phyloP scores from a whole-genome alignment of 208 protist genomes.

The Porcisia hertigi region DNA sequence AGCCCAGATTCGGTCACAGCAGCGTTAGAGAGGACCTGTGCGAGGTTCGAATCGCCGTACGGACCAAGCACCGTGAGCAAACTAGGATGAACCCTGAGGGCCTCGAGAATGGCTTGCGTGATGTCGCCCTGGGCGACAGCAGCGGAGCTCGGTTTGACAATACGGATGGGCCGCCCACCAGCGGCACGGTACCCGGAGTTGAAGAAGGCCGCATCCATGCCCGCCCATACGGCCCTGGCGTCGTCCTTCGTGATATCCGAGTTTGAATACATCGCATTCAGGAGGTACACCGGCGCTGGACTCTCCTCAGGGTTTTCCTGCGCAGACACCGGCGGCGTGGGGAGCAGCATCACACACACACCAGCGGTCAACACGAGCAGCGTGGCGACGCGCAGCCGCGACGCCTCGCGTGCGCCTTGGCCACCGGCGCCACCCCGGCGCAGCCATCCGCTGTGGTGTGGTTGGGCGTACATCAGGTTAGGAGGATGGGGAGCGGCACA shows the following conservation, averaged over 20 bases:
- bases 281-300: slow-evolving; percentile 21
- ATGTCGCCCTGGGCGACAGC: not conserved
- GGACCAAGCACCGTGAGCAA: slow-evolving; percentile 32
- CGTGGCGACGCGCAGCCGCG: too few relatives aligned
- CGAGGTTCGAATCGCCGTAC: slow-evolving; percentile 22
- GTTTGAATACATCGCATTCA: slow-evolving; percentile 17
- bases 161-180: slow-evolving; percentile 14
- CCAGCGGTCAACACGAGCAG: too few relatives aligned
- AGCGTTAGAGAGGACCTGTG: slow-evolving; percentile 6
- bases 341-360: too few relatives aligned
- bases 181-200: slow-evolving; percentile 9
- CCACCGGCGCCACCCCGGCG: too few relatives aligned
- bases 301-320: too few relatives aligned
- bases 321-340: too few relatives aligned
- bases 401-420: too few relatives aligned
- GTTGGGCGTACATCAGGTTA: too few relatives aligned
- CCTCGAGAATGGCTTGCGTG: not conserved
- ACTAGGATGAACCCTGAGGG: not conserved
- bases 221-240: slow-evolving; percentile 25
- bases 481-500: too few relatives aligned
- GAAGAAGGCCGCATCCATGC: slow-evolving; percentile 34
- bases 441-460: too few relatives aligned
- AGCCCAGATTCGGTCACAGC: slow-evolving; percentile 22
- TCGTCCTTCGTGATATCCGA: not conserved
- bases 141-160: slow-evolving; percentile 10